Evolutionary conservation across 371 early-diverging fungal genomes (phyloP).

Genomic region (Mucor racemosus): DNA sequence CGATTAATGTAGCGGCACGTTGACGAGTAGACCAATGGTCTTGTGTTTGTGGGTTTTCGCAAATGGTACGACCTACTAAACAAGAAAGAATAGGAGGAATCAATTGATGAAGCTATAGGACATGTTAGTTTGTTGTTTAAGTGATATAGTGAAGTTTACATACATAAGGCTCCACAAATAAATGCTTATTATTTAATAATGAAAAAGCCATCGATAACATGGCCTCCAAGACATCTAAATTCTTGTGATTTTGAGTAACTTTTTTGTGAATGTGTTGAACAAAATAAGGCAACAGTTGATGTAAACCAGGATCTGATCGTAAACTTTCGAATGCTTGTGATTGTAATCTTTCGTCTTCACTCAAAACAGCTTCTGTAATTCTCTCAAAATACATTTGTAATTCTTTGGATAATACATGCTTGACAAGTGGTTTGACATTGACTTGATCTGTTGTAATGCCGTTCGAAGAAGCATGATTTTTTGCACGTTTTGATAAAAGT

Average conservation of each 20-base stretch:
- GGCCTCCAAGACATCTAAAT: slow-evolving; percentile 69
- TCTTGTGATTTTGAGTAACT: slow-evolving; percentile 79
- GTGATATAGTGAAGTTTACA: slow-evolving; percentile 13
- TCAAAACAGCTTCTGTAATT: slow-evolving; percentile 86
- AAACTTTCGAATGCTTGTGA: slow-evolving; percentile 89
- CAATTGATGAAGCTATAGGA: slow-evolving; percentile 92
- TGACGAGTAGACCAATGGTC: slow-evolving; percentile 88
- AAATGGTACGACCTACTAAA: slow-evolving; percentile 88
- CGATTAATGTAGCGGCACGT: slow-evolving; percentile 75
- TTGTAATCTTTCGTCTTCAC: slow-evolving; percentile 73
- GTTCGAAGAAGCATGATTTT: slow-evolving; percentile 43
- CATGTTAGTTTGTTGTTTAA: too few species aligned
- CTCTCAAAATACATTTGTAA: slow-evolving; percentile 97
- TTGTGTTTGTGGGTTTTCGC: slow-evolving; percentile 61
- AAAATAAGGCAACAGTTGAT: slow-evolving; percentile 98
- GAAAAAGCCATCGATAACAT: slow-evolving; percentile 87
- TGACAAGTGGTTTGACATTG: slow-evolving; percentile 84
- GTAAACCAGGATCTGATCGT: slow-evolving; percentile 93
- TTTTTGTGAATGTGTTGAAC: slow-evolving; percentile 94
- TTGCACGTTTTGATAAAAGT: slow-evolving; percentile 57
- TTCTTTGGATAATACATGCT: slow-evolving; percentile 95
- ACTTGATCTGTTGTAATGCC: slow-evolving; percentile 57
- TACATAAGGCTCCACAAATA: slow-evolving; percentile 98
- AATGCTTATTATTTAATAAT: slow-evolving; percentile 86
- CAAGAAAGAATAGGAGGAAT: slow-evolving; percentile 97